Percentiles rank a stretch among this genome's conserved stretches.
Conservation (phyloP, 306 rosid genomes). For the Rosa rugosa region DNA sequence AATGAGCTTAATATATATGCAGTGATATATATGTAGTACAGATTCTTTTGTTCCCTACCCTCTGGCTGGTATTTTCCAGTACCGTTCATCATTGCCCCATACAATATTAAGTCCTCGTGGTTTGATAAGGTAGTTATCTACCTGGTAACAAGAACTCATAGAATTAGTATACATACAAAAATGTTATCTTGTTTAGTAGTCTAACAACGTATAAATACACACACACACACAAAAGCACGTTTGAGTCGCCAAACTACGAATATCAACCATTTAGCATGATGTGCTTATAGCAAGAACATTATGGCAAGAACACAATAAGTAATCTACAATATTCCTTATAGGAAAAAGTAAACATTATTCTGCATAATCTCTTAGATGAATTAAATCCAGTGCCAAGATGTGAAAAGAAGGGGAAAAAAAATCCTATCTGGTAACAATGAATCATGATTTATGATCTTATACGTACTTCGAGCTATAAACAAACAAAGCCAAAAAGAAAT, state of each 20-base stretch:
- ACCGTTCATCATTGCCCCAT: constrained; percentile 48
- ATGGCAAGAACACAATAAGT: not conserved
- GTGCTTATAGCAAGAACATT: not conserved
- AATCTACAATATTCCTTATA: not conserved
- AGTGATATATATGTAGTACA: not conserved
- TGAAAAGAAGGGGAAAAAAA: not conserved
- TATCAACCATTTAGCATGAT: not conserved
- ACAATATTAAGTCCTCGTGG: constrained; percentile 33
- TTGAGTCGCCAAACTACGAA: too few relatives aligned
- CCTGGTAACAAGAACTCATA: constrained; percentile 1
- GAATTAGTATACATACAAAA: not conserved
- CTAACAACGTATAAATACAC: not conserved
- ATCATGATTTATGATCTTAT: not conserved
- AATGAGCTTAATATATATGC: not conserved
- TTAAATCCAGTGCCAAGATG: not conserved
- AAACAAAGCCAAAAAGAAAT: not conserved
- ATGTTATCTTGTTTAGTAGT: not conserved
- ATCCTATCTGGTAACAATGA: not conserved
- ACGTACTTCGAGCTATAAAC: not conserved
- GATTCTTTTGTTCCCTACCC: not conserved
- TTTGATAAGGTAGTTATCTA: not conserved
- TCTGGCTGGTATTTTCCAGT: constrained; percentile 30
- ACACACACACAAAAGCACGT: not conserved
- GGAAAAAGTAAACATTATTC: not conserved
- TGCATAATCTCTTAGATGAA: not conserved